Evolutionary conservation across 2,329 filamentous ascomycete species (phyloP), one percentile per base, ranked within the genome.

Genomic region (Rachicladosporium sp.): DNA sequence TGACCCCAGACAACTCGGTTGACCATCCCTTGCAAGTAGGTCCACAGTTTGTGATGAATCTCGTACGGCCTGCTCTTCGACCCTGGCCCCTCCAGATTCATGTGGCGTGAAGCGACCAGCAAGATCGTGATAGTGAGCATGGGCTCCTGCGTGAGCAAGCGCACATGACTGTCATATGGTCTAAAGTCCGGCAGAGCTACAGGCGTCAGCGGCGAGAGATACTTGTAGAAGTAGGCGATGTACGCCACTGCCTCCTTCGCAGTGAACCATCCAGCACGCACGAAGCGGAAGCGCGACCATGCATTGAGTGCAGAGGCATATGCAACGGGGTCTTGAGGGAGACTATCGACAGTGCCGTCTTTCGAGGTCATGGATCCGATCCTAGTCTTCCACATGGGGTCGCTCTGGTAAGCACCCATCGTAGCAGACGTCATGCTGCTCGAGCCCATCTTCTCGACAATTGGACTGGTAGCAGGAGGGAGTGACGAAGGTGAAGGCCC

Each of bases 241-340:
- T 96, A 96, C 33, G 81, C 79, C 59, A 96, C 88, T 13, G 86
- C 89, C 62, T 98, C 91, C 48, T 83, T 78, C 1, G 89, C 83
- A 0, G 87, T 93, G 59, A 98, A 91, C 89, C 89, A 96, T 7
- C 91, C 91, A 6, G 87, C 87, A 39, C 87, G 79, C n/a, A 96
- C 89, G 57, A 96, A 96, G 33, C 88, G 80, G 58, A 95, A 88
- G 46, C 86, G 73, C 2, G 80, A 78, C 91, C 91, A 98, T n/a
- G 86, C 82, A 52, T 77, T 79, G 43, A 94, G 65, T 1, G 88
- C 88, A 42, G 82, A 76, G 32, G 73, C 65, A 50, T 62, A 62
- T 12, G 58, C 56, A 9, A 53, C 51, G 10, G 46, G 45, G 32
- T 55, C 51, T 19, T 19, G 15, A 30, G 55, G 52, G n/a, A 52